Percentiles rank a stretch among this genome's conserved stretches.
Conservation (phyloP, 1,284 basidiomycete genomes). For the Phellopilus nigrolimitatus region DNA sequence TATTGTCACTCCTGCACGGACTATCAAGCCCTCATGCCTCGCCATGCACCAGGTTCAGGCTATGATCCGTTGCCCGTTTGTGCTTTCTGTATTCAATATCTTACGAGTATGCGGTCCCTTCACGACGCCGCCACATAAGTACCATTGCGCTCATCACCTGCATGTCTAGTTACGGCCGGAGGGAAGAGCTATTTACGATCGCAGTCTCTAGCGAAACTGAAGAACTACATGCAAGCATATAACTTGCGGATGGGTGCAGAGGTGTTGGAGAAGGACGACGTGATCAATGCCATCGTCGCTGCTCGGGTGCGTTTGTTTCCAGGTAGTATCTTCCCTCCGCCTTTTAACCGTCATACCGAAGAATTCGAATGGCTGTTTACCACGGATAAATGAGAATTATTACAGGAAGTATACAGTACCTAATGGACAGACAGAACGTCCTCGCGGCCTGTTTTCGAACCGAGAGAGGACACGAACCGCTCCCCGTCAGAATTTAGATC, state of each 20-base stretch:
- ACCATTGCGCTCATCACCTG: neutral
- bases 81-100: slow-evolving; percentile 63
- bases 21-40: slow-evolving; percentile 70
- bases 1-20: slow-evolving; percentile 72
- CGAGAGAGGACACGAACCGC: slow-evolving; percentile 29
- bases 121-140: neutral
- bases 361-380: slow-evolving; percentile 52
- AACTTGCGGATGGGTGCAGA: slow-evolving; percentile 52
- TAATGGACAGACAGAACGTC: slow-evolving; percentile 37
- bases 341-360: slow-evolving; percentile 22
- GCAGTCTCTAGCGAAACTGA: slow-evolving; percentile 54
- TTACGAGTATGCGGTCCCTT: slow-evolving; percentile 48
- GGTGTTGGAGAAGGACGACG: slow-evolving; percentile 67
- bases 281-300: slow-evolving; percentile 57
- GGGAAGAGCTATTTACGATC: slow-evolving; percentile 50
- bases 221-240: slow-evolving; percentile 65
- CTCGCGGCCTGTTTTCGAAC: slow-evolving; percentile 51
- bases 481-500: slow-evolving; percentile 19
- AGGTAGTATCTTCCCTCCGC: neutral
- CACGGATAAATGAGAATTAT: slow-evolving; percentile 45
- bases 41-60: slow-evolving; percentile 43
- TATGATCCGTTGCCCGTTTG: slow-evolving; percentile 64
- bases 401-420: slow-evolving; percentile 69
- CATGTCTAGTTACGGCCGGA: slow-evolving; percentile 56
- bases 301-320: slow-evolving; percentile 44